Evolutionary conservation across 441 rosid species (phyloP).

Genomic region (Jatropha podagrica): DNA sequence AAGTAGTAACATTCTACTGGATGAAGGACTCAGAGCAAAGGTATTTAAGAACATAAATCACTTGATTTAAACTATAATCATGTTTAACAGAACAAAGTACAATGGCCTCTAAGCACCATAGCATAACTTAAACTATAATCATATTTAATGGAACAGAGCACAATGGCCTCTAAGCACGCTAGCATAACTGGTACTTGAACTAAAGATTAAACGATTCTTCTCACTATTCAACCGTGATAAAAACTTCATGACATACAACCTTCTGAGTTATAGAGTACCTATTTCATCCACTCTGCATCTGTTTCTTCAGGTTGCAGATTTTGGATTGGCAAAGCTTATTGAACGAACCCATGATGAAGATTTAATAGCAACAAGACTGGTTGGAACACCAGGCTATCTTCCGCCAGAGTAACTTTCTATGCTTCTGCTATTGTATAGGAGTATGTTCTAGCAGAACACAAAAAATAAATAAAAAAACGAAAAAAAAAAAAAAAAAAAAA

Average conservation of each 20-base stretch:
- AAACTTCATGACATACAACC: neutral
- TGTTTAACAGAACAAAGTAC: too few relatives aligned
- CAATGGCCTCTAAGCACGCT: too few relatives aligned
- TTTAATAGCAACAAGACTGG: slow-evolving; percentile 53
- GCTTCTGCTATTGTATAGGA: neutral
- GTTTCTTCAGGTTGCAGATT: slow-evolving; percentile 53
- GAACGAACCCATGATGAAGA: slow-evolving; percentile 55
- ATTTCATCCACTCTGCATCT: neutral
- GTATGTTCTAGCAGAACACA: neutral
- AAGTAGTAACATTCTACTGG: slow-evolving; percentile 62
- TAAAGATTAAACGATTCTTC: neutral
- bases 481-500: neutral
- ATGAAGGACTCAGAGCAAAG: slow-evolving; percentile 55
- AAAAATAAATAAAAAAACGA: too few relatives aligned
- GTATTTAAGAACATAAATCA: slow-evolving; percentile 26
- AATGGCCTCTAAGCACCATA: too few relatives aligned
- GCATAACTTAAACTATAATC: too few relatives aligned
- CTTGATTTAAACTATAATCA: neutral
- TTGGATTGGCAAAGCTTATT: slow-evolving; percentile 67
- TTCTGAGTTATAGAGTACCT: neutral
- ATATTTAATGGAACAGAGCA: too few relatives aligned
- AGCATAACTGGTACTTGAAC: too few relatives aligned
- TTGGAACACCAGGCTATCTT: slow-evolving; percentile 73
- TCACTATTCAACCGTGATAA: neutral
- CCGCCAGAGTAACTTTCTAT: slow-evolving; percentile 54